Conservation (phyloP, 805 yeast genomes). For the Candida ulmi region DNA sequence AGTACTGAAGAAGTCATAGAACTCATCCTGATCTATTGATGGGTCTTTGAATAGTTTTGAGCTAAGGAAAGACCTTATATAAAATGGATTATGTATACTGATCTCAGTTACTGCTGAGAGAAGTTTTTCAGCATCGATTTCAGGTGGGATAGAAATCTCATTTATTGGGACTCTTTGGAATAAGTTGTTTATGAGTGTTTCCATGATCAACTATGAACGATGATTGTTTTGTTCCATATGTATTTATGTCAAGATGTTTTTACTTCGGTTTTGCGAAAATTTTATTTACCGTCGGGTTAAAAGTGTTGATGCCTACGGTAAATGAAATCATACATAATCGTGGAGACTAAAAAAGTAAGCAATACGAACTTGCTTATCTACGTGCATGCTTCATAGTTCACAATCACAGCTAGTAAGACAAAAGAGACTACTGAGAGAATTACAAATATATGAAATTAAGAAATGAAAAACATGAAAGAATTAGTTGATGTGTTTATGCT, state of each 20-base stretch:
- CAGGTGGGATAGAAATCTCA: conserved; percentile 7
- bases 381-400: no score
- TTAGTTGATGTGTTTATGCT: conserved; percentile 12
- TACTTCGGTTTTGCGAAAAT: no score
- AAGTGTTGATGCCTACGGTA: no score
- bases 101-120: conserved; percentile 16
- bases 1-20: conserved; percentile 26
- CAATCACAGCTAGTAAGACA: no score
- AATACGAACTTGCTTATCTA: no score
- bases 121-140: conserved; percentile 13
- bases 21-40: conserved; percentile 34
- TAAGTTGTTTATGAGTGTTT: conserved; percentile 11
- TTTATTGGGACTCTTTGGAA: conserved; percentile 19
- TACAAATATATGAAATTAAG: no score
- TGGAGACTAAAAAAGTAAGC: no score
- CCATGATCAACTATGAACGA: conserved; percentile 10
- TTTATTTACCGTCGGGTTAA: no score
- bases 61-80: conserved; percentile 39
- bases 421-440: no score
- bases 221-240: not conserved
- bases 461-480: no score
- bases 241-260: not conserved
- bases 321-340: no score
- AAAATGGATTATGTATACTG: conserved; percentile 40
- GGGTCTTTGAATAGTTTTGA: conserved; percentile 33